Conservation (phyloP, 805 yeast species). For the Ogataea nitratoaversa region DNA sequence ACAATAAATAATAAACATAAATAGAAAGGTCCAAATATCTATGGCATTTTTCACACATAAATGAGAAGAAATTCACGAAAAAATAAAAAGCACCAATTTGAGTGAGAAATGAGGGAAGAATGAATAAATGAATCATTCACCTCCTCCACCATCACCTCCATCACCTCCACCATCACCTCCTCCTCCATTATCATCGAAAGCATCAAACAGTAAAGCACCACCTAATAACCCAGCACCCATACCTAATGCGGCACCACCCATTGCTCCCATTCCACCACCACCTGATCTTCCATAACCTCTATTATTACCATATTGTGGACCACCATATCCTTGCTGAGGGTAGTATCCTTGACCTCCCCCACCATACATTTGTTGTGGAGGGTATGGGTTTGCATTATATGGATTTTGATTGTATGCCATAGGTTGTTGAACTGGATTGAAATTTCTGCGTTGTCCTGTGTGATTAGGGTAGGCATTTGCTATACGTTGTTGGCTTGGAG, state of each 20-base stretch:
- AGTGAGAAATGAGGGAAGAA: no score
- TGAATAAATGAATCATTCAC: conserved; percentile 5
- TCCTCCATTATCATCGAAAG: conserved; percentile 11
- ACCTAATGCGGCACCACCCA: conserved; percentile 31
- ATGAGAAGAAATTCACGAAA: no score
- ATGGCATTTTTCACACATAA: no score
- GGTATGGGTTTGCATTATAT: no score
- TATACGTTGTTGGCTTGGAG: not conserved
- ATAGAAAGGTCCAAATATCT: no score
- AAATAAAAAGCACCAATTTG: no score
- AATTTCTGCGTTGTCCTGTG: no score
- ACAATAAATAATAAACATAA: no score
- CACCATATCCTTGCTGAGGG: not conserved
- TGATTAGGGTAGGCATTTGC: no score
- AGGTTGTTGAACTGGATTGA: no score
- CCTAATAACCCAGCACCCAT: conserved; percentile 27
- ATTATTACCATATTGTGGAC: no score
- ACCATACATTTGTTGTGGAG: conserved; percentile 15
- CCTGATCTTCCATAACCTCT: not conserved
- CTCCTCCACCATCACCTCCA: conserved; percentile 22
- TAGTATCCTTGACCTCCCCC: conserved; percentile 3
- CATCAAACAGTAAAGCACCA: conserved; percentile 25
- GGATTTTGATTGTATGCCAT: no score
- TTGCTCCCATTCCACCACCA: conserved; percentile 23
- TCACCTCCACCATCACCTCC: conserved; percentile 12